Evolutionary conservation across 352 stramenopile species (phyloP).

Genomic region (Pythium graminicola): DNA sequence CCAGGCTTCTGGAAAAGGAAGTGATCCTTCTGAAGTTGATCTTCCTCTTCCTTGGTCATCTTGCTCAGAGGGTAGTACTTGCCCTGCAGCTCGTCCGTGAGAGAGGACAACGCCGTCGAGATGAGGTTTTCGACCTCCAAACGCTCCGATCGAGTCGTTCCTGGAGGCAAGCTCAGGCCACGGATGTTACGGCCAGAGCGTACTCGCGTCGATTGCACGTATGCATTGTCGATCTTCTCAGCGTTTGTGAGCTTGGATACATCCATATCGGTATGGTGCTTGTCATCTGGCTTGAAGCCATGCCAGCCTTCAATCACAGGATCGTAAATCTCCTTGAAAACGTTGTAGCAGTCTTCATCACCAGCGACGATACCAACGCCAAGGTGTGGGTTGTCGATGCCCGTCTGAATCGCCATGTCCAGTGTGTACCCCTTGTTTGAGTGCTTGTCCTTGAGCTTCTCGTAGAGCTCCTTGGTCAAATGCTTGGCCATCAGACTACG

Average conservation of each 20-base stretch:
- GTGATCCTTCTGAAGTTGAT: slow-evolving; percentile 88
- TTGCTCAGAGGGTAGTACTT: slow-evolving; percentile 86
- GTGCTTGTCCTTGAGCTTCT: slow-evolving; percentile 64
- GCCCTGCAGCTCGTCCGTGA: slow-evolving; percentile 73
- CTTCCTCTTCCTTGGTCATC: slow-evolving; percentile 89
- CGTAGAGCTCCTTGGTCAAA: slow-evolving; percentile 73
- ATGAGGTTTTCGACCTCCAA: slow-evolving; percentile 83
- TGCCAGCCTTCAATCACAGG: slow-evolving; percentile 85
- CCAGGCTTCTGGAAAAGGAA: slow-evolving; percentile 93
- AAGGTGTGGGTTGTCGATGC: slow-evolving; percentile 75
- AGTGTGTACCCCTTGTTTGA: slow-evolving; percentile 56
- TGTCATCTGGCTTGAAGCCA: slow-evolving; percentile 72
- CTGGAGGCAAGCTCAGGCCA: slow-evolving; percentile 81
- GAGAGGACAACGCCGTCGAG: slow-evolving; percentile 56
- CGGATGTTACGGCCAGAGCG: slow-evolving; percentile 87
- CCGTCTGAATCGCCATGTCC: slow-evolving; percentile 81
- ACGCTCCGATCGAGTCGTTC: slow-evolving; percentile 80
- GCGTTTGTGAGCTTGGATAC: slow-evolving; percentile 65
- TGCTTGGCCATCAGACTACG: slow-evolving; percentile 83
- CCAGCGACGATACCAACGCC: slow-evolving; percentile 78
- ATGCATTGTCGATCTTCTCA: slow-evolving; percentile 62
- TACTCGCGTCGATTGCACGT: slow-evolving; percentile 91
- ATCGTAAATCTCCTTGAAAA: slow-evolving; percentile 83
- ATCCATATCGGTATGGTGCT: slow-evolving; percentile 80
- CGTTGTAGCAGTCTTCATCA: slow-evolving; percentile 74